Percentiles rank a stretch among this genome's conserved stretches.
Conservation (phyloP, 2,329 filamentous ascomycete species). For the Pyrenophora teres region DNA sequence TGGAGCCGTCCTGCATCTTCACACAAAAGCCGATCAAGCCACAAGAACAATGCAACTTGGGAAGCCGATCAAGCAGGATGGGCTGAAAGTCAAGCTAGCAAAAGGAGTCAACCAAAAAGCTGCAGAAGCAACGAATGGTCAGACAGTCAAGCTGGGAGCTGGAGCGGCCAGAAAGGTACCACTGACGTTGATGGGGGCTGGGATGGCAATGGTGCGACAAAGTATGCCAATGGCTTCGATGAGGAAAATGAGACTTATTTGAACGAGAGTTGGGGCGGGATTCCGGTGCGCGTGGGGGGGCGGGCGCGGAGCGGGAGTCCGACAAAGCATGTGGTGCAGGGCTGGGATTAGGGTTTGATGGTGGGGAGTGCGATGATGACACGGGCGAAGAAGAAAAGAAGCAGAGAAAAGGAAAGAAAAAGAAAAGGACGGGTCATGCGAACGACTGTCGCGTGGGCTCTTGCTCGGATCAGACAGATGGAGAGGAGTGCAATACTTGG, state of each 20-base stretch:
- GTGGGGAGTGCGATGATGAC: background rate
- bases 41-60: background rate
- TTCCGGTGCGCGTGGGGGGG: slow-evolving; percentile 22
- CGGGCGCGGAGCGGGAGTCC: background rate
- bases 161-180: background rate
- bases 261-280: slow-evolving; percentile 26
- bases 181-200: slow-evolving; percentile 6
- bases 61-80: background rate
- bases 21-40: background rate
- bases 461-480: background rate
- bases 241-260: slow-evolving; percentile 30
- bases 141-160: background rate
- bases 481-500: background rate
- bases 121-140: background rate
- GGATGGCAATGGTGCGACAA: slow-evolving; percentile 2
- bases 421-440: too few species aligned
- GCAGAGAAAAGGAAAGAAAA: background rate
- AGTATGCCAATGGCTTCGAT: slow-evolving; percentile 25
- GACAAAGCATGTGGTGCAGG: slow-evolving; percentile 4
- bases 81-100: background rate
- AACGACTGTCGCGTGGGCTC: too few species aligned
- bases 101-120: background rate
- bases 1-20: background rate
- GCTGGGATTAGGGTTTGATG: slow-evolving; percentile 7
- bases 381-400: background rate